A percentile compares a stretch with the other conserved stretches of the same genome.
phyloP scores from a whole-genome alignment of 371 early-diverging fungal genomes.

The Saksenaea oblongispora region DNA sequence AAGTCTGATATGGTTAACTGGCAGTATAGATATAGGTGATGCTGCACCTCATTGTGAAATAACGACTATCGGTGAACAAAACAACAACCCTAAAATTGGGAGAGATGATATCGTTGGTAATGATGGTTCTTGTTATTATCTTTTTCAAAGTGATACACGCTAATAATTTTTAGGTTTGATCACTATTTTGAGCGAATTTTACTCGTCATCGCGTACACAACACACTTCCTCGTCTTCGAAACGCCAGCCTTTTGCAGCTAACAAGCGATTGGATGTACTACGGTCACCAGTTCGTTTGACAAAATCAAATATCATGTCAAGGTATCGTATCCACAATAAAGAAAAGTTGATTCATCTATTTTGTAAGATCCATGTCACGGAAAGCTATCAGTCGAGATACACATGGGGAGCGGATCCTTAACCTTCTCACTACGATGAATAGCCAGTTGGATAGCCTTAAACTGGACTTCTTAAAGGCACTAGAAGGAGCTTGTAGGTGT shows the following conservation, averaged over 20 bases:
- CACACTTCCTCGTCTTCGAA: not conserved
- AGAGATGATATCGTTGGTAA: constrained; percentile 58
- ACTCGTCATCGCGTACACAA: not conserved
- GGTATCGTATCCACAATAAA: not conserved
- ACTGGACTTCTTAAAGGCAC: constrained; percentile 57
- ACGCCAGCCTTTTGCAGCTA: not conserved
- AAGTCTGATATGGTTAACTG: not conserved
- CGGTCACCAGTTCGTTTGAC: not conserved
- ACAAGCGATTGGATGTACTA: not conserved
- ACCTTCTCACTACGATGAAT: constrained; percentile 37
- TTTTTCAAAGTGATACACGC: not conserved
- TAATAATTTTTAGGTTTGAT: constrained; percentile 5
- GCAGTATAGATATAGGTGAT: constrained; percentile 39
- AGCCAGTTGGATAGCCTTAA: constrained; percentile 62
- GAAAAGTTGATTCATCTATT: not conserved
- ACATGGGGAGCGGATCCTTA: constrained; percentile 25
- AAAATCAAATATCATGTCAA: not conserved
- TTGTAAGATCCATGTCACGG: not conserved
- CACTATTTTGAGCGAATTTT: constrained; percentile 6
- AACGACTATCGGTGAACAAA: constrained; percentile 51
- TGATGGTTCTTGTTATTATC: constrained; percentile 3
- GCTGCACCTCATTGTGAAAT: constrained; percentile 68
- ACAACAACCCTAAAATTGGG: constrained; percentile 52
- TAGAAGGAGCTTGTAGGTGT: constrained; percentile 47
- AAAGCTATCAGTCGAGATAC: not conserved